Evolutionary conservation across 345 rosid genomes (phyloP).

Genomic region (Ceriops zippeliana): DNA sequence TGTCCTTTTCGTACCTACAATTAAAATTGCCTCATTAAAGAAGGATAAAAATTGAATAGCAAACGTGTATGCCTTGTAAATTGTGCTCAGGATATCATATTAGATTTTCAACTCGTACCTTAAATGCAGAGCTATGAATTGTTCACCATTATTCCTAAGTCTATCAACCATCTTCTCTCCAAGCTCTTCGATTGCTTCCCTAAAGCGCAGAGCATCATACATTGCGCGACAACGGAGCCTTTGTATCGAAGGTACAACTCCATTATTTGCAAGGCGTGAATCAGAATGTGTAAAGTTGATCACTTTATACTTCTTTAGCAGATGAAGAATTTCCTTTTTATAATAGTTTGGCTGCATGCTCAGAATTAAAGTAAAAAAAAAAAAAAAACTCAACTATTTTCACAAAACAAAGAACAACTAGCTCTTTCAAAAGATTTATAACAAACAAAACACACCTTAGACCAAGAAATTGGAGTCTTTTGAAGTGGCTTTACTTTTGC

Average conservation of each 20-base stretch:
- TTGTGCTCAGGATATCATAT: background rate
- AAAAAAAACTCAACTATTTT: background rate
- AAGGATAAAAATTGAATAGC: background rate
- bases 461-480: slow-evolving; percentile 63
- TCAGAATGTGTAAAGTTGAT: slow-evolving; percentile 55
- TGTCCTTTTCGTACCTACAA: slow-evolving; percentile 75
- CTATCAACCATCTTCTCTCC: slow-evolving; percentile 46
- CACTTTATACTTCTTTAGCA: slow-evolving; percentile 47
- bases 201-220: slow-evolving; percentile 57
- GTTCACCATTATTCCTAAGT: slow-evolving; percentile 36
- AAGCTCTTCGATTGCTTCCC: slow-evolving; percentile 41
- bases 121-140: slow-evolving; percentile 64
- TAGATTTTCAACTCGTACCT: slow-evolving; percentile 33
- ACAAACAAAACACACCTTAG: slow-evolving; percentile 41
- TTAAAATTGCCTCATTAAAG: background rate
- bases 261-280: slow-evolving; percentile 66
- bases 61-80: no score
- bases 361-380: background rate
- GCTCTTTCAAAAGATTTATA: background rate
- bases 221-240: slow-evolving; percentile 65
- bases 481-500: slow-evolving; percentile 35
- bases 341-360: slow-evolving; percentile 50
- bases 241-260: slow-evolving; percentile 49
- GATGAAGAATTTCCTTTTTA: slow-evolving; percentile 31
- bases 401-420: background rate